Percentiles rank a stretch among this genome's conserved stretches.
Evolutionary conservation across 1,284 basidiomycete species (phyloP).

Genomic region (Ceraceosorus guamensis): DNA sequence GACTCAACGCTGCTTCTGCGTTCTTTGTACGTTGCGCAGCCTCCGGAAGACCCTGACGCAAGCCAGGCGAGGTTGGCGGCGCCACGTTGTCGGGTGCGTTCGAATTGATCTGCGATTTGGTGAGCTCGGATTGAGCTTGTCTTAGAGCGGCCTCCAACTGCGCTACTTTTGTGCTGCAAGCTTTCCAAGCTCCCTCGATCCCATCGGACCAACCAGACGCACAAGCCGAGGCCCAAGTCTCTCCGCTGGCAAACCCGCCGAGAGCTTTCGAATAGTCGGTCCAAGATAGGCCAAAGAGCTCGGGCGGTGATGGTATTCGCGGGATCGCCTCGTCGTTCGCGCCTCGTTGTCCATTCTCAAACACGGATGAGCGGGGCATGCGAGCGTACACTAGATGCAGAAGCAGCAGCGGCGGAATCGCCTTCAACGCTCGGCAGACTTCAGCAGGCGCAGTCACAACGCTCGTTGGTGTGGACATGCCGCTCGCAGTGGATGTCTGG

Average conservation of each 20-base stretch:
- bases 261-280: constrained; percentile 39
- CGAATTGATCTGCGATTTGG: not conserved
- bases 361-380: constrained; percentile 20
- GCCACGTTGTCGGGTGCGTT: not conserved
- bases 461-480: not conserved
- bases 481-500: not conserved
- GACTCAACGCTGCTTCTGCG: no score
- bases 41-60: not conserved
- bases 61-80: not conserved
- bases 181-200: not conserved
- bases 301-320: constrained; percentile 32
- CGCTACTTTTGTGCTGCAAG: not conserved
- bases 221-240: constrained; percentile 35
- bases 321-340: not conserved
- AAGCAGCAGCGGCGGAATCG: constrained; percentile 38
- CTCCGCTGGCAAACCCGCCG: constrained; percentile 36
- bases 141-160: not conserved
- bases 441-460: not conserved
- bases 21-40: not conserved
- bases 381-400: constrained; percentile 41
- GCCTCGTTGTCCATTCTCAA: constrained; percentile 12
- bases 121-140: not conserved
- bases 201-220: constrained; percentile 24
- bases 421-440: constrained; percentile 26
- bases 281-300: constrained; percentile 38